Evolutionary conservation across 192 early-diverging fungal genomes (phyloP).

Genomic region (Linnemannia zychae): DNA sequence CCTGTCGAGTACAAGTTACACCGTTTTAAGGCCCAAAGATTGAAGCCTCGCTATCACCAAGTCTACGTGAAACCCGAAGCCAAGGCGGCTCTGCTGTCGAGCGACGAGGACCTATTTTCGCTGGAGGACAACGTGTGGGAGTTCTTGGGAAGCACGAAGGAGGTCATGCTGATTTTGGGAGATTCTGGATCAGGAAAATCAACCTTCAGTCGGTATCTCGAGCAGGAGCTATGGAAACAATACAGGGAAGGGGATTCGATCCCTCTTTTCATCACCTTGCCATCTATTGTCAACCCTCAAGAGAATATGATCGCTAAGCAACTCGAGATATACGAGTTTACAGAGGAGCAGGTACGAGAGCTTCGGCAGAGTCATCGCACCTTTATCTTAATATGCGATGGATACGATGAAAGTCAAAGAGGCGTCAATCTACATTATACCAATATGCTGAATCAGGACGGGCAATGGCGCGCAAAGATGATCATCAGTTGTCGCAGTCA

Average conservation of each 20-base stretch:
- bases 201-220: not conserved
- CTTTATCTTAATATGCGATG: conserved; percentile 4
- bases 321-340: not conserved
- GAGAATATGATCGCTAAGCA: not conserved
- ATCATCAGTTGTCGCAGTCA: conserved; percentile 1
- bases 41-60: not conserved
- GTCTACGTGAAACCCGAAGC: not conserved
- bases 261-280: not conserved
- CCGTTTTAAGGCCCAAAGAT: not conserved
- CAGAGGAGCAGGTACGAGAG: not conserved
- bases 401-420: not conserved
- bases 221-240: not conserved
- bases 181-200: not conserved
- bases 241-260: not conserved
- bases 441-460: not conserved
- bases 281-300: not conserved
- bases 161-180: not conserved
- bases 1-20: not conserved
- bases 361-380: not conserved
- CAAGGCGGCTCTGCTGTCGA: not conserved
- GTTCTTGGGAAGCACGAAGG: not conserved
- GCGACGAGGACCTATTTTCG: not conserved
- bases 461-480: not conserved
- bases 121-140: not conserved
- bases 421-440: not conserved